Evolutionary conservation across 495 filamentous ascomycete genomes (phyloP).

Genomic region (Penicillium maclennaniae): DNA sequence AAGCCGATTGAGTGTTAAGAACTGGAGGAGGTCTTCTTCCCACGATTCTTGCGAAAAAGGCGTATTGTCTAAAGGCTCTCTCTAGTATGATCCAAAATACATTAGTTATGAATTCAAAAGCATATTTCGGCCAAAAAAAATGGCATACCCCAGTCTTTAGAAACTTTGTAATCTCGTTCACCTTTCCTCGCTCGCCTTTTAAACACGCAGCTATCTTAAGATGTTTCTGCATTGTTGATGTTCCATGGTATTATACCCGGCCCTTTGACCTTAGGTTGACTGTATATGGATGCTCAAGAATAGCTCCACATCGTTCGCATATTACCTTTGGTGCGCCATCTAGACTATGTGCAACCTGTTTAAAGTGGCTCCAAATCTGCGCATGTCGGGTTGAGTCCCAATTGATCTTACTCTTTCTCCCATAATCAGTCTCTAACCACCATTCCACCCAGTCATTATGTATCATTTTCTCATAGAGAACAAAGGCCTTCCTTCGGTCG

Average conservation of each 20-base stretch:
- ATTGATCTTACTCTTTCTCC: constrained; percentile 2
- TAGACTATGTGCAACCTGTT: constrained; percentile 6
- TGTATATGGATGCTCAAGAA: constrained; percentile 6
- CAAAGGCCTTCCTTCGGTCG: constrained; percentile 1
- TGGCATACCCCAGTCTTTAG: constrained; percentile 1
- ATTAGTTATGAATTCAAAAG: neutral
- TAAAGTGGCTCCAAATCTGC: neutral
- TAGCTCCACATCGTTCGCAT: neutral
- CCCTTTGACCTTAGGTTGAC: neutral
- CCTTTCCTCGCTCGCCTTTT: neutral
- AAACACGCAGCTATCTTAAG: neutral
- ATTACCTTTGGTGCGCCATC: constrained; percentile 7
- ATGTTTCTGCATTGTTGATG: neutral
- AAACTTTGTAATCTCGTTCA: constrained; percentile 6
- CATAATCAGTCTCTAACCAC: constrained; percentile 9
- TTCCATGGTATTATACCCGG: constrained; percentile 1
- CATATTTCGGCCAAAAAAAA: neutral
- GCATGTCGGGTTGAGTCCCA: neutral
- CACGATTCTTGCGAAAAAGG: too few relatives aligned
- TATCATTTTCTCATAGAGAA: constrained; percentile 5
- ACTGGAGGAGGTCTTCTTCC: too few relatives aligned
- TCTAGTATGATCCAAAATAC: neutral
- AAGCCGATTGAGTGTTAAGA: too few relatives aligned
- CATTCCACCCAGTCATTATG: constrained; percentile 10
- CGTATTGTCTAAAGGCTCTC: neutral